Conservation (phyloP, 1,284 basidiomycete genomes). For the Pholiota adiposa region DNA sequence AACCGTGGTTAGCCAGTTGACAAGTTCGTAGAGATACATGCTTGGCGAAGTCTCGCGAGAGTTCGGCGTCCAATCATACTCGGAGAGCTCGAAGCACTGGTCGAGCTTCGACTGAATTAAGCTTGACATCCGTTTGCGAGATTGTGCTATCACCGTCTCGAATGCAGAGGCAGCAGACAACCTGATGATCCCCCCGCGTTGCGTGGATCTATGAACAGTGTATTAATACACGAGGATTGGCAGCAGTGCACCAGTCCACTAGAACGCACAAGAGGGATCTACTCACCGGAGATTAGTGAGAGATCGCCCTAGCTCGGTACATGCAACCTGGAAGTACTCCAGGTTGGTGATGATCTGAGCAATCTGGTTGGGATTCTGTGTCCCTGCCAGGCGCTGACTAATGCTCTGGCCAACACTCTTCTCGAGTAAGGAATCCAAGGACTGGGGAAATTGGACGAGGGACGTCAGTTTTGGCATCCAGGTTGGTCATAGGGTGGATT, state of each 20-base stretch:
- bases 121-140: slow-evolving; percentile 79
- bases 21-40: slow-evolving; percentile 92
- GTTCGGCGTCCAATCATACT: slow-evolving; percentile 91
- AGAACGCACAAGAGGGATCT: background rate
- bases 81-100: slow-evolving; percentile 93
- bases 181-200: slow-evolving; percentile 81
- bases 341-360: slow-evolving; percentile 94
- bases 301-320: slow-evolving; percentile 85
- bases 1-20: slow-evolving; percentile 96
- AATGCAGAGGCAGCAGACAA: slow-evolving; percentile 75
- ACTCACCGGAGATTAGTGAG: slow-evolving; percentile 79
- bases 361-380: slow-evolving; percentile 89
- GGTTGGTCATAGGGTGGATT: background rate
- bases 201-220: slow-evolving; percentile 62
- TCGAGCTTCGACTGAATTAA: slow-evolving; percentile 94
- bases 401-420: slow-evolving; percentile 84
- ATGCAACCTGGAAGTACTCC: slow-evolving; percentile 90
- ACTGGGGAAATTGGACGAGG: slow-evolving; percentile 48
- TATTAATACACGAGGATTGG: slow-evolving; percentile 3
- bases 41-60: slow-evolving; percentile 76
- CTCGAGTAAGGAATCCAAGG: slow-evolving; percentile 85
- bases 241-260: background rate
- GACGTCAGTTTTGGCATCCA: slow-evolving; percentile 1
- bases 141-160: slow-evolving; percentile 67
- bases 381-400: slow-evolving; percentile 69